A percentile compares a stretch with the other conserved stretches of the same genome.
These are phyloP conservation scores for Straminergon stramineum DNA, from an alignment of 225 moss, liverwort and hornwort species.

Conservation along the genomic window DNA sequence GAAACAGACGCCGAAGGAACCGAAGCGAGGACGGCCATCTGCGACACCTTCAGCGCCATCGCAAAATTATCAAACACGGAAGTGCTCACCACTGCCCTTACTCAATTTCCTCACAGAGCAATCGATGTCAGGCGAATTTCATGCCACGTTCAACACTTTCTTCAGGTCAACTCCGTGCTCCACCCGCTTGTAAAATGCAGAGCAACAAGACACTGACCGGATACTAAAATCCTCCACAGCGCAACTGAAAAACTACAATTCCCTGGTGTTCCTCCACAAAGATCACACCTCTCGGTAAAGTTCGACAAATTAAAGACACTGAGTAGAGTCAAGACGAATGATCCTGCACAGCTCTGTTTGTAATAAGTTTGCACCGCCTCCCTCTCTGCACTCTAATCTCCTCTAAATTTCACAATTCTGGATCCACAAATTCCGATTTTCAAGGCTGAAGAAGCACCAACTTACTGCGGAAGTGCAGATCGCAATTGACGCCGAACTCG, in stretches of 20 bases:
- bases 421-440: not conserved
- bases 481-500: not conserved
- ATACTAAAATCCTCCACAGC: not conserved
- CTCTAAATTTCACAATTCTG: not conserved
- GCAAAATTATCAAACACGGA: not conserved
- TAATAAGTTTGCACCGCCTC: not conserved
- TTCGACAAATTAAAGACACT: not conserved
- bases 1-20: not conserved
- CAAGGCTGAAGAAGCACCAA: not conserved
- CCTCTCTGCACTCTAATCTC: not conserved
- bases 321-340: not conserved
- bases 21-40: not conserved
- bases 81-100: not conserved
- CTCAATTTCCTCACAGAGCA: not conserved
- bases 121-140: not conserved
- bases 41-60: slow-evolving; percentile 25
- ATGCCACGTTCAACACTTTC: not conserved
- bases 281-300: not conserved
- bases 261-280: not conserved
- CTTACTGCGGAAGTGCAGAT: not conserved
- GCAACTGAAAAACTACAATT: not conserved
- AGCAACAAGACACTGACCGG: not conserved
- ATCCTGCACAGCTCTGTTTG: not conserved
- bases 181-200: not conserved
- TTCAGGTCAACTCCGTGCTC: not conserved